Conservation (phyloP, 2,329 filamentous ascomycete species). For the Thelonectria olida region DNA sequence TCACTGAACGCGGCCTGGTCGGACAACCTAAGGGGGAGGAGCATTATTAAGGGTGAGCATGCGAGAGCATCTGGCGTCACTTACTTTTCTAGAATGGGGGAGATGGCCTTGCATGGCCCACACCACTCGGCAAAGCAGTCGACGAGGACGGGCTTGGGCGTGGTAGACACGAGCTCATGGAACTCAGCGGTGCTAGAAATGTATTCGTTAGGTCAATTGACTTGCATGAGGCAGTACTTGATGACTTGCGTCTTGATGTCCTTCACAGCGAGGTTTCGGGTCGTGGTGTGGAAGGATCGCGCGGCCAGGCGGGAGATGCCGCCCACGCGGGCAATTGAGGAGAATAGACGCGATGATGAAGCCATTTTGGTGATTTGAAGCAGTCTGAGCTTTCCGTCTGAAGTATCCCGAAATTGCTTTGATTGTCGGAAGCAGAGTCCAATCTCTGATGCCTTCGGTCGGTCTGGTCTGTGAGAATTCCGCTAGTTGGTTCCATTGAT, state of each 20-base stretch:
- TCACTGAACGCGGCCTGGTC: conserved; percentile 59
- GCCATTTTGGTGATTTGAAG: conserved; percentile 27
- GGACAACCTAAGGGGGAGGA: conserved; percentile 29
- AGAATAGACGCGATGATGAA: conserved; percentile 26
- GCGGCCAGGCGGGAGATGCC: conserved; percentile 21
- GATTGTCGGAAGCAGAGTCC: neutral
- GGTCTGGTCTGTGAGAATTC: neutral
- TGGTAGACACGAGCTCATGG: conserved; percentile 58
- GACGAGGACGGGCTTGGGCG: conserved; percentile 73
- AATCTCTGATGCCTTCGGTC: neutral
- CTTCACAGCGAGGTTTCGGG: conserved; percentile 56
- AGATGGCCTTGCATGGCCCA: conserved; percentile 92
- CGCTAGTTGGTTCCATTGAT: conserved; percentile 4
- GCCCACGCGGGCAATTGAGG: conserved; percentile 30
- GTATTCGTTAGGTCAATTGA: conserved; percentile 1
- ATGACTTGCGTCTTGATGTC: conserved; percentile 52
- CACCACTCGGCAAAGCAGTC: conserved; percentile 78
- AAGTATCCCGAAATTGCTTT: neutral
- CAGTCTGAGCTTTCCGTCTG: too few species aligned
- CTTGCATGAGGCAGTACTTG: too few species aligned
- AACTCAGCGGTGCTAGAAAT: conserved; percentile 66
- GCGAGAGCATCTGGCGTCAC: neutral
- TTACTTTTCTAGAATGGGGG: conserved; percentile 68
- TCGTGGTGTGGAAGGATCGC: conserved; percentile 48
- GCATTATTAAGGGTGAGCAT: neutral